Evolutionary conservation across 1,139 yeast genomes (phyloP).

Genomic region (Hanseniaspora gamundiae): DNA sequence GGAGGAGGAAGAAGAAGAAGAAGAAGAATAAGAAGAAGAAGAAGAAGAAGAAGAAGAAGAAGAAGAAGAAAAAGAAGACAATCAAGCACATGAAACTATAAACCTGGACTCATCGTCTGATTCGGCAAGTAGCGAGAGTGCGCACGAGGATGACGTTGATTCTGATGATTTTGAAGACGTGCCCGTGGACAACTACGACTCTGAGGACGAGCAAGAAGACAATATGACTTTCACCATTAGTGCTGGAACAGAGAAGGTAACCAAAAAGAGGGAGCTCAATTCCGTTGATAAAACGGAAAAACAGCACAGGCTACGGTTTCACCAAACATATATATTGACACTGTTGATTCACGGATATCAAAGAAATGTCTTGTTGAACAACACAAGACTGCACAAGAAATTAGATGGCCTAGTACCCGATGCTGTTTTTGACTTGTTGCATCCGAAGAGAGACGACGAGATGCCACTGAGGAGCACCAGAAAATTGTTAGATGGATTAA

Average conservation of each 20-base stretch:
- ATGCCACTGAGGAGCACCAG: constrained; percentile 42
- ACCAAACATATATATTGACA: constrained; percentile 43
- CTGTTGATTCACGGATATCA: constrained; percentile 54
- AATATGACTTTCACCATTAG: constrained; percentile 12
- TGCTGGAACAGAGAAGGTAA: constrained; percentile 6
- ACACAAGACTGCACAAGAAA: constrained; percentile 29
- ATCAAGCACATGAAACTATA: not conserved
- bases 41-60: too few relatives aligned
- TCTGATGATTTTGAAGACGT: constrained; percentile 33
- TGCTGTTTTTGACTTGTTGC: constrained; percentile 33
- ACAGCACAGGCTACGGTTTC: constrained; percentile 38
- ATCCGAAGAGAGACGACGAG: constrained; percentile 30
- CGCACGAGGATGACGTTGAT: constrained; percentile 23
- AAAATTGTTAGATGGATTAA: constrained; percentile 61
- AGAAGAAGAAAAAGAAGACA: too few relatives aligned
- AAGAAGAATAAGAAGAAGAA: too few relatives aligned
- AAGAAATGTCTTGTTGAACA: constrained; percentile 68
- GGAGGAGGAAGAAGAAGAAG: too few relatives aligned
- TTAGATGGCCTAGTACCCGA: constrained; percentile 38
- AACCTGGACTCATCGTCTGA: constrained; percentile 6
- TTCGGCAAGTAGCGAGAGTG: constrained; percentile 17
- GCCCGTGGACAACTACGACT: constrained; percentile 25
- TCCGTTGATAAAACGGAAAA: constrained; percentile 45
- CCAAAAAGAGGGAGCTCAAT: constrained; percentile 19
- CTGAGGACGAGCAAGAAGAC: constrained; percentile 13